A percentile compares a stretch with the other conserved stretches of the same genome.
These are phyloP conservation scores for Colletotrichum lindemuthianum DNA, from an alignment of 2,329 filamentous ascomycete species.

Conservation along the genomic window DNA sequence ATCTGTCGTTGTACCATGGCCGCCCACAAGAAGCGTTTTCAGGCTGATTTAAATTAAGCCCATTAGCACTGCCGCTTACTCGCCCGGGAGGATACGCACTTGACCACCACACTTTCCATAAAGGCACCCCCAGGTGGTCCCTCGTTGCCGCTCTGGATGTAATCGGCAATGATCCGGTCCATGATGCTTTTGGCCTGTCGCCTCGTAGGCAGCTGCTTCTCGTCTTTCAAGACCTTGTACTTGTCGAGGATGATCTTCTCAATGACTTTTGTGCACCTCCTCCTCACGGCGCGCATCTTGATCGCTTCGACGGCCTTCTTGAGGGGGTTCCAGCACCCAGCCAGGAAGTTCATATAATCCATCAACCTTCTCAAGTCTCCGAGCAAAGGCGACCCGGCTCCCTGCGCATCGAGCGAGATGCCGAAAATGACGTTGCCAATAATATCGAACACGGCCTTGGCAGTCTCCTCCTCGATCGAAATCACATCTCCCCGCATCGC, in stretches of 20 bases:
- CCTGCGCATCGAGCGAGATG: conserved; percentile 37
- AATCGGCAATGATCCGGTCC: conserved; percentile 39
- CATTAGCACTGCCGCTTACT: not conserved
- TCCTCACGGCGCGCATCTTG: not conserved
- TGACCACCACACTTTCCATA: conserved; percentile 31
- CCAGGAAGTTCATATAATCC: conserved; percentile 16
- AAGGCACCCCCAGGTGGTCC: conserved; percentile 29
- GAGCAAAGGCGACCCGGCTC: conserved; percentile 29
- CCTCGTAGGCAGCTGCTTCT: conserved; percentile 28
- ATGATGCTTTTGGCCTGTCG: conserved; percentile 37
- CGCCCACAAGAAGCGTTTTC: conserved; percentile 40
- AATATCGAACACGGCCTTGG: conserved; percentile 40
- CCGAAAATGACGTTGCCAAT: conserved; percentile 38
- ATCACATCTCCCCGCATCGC: conserved; percentile 31
- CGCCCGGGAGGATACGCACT: conserved; percentile 1
- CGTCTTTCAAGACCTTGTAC: conserved; percentile 21
- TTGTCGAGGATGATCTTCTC: conserved; percentile 5
- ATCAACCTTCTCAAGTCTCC: conserved; percentile 29
- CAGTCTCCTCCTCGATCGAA: conserved; percentile 37
- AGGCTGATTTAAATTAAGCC: conserved; percentile 22
- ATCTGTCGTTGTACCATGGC: conserved; percentile 40
- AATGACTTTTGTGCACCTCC: conserved; percentile 2
- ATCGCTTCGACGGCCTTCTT: not conserved
- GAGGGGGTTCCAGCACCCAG: conserved; percentile 6
- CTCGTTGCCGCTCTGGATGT: conserved; percentile 24